These are phyloP conservation scores for Candolleomyces efflorescens DNA, from an alignment of 768 basidiomycete genomes.

Conservation along the genomic window DNA sequence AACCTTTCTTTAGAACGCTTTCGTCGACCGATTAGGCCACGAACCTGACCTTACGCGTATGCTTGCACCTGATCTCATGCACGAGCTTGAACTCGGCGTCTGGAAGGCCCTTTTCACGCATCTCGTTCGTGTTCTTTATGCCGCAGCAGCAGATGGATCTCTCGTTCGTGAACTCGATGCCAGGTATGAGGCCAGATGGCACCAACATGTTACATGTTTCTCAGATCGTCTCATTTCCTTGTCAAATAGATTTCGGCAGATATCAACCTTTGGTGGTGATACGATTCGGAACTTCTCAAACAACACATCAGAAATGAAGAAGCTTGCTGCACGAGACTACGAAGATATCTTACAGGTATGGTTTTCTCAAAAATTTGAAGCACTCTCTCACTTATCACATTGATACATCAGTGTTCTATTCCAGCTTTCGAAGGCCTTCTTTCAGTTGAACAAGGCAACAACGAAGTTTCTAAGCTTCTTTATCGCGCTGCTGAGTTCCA, in stretches of 20 bases:
- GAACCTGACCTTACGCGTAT: slow-evolving; percentile 5
- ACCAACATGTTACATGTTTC: no score
- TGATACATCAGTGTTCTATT: not conserved
- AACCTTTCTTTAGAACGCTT: no score
- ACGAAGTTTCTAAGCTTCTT: not conserved
- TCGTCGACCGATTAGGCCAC: no score
- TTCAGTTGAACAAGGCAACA: not conserved
- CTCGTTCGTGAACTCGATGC: slow-evolving; percentile 18
- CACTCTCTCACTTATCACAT: no score
- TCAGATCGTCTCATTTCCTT: no score
- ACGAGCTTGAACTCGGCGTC: slow-evolving; percentile 36
- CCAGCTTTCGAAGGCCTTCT: not conserved
- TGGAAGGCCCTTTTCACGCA: slow-evolving; percentile 35
- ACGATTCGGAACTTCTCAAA: slow-evolving; percentile 26
- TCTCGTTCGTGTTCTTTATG: slow-evolving; percentile 26
- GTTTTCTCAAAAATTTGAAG: no score
- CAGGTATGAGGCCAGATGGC: no score
- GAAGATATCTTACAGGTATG: slow-evolving; percentile 35
- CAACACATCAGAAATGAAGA: slow-evolving; percentile 27
- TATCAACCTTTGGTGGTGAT: slow-evolving; percentile 20
- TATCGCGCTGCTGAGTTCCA: slow-evolving; percentile 1
- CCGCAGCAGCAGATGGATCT: slow-evolving; percentile 21
- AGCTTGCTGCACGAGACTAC: slow-evolving; percentile 30
- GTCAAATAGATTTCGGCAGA: slow-evolving; percentile 24
- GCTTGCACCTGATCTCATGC: slow-evolving; percentile 31